Percentiles rank a stretch among this genome's conserved stretches.
Conservation (phyloP, 495 filamentous ascomycete species). For the Xylaria flabelliformis region DNA sequence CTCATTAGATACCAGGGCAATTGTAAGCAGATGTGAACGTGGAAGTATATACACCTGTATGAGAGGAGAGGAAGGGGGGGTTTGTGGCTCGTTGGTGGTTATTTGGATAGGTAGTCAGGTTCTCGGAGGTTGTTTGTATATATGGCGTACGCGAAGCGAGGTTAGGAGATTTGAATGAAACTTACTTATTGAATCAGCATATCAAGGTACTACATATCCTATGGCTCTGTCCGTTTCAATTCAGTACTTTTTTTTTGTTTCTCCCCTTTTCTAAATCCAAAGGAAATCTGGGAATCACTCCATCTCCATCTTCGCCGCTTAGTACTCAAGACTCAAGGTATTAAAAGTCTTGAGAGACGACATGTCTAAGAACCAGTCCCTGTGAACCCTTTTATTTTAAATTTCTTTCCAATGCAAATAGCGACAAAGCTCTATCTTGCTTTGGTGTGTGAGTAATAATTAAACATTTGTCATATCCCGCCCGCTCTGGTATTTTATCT, state of each 20-base stretch:
- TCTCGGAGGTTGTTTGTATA: neutral
- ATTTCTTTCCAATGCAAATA: neutral
- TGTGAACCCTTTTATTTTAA: neutral
- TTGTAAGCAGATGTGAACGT: neutral
- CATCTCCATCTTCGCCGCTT: neutral
- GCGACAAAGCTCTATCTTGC: neutral
- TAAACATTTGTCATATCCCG: neutral
- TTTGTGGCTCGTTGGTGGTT: neutral
- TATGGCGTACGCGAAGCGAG: constrained; percentile 13
- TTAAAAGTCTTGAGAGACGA: neutral
- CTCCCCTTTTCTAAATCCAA: neutral
- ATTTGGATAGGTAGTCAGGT: neutral
- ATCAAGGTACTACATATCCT: neutral
- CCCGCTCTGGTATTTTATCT: neutral
- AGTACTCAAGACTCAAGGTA: neutral
- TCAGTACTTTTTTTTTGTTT: neutral
- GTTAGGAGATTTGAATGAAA: neutral
- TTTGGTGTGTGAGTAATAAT: neutral
- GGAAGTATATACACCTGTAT: neutral
- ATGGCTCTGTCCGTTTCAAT: too few species aligned
- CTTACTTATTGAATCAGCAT: neutral
- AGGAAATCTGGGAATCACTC: neutral
- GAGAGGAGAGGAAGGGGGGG: neutral
- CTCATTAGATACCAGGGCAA: neutral
- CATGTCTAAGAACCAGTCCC: neutral